Conservation (phyloP, 1,284 basidiomycete species). For the Marasmius tenuissimus region DNA sequence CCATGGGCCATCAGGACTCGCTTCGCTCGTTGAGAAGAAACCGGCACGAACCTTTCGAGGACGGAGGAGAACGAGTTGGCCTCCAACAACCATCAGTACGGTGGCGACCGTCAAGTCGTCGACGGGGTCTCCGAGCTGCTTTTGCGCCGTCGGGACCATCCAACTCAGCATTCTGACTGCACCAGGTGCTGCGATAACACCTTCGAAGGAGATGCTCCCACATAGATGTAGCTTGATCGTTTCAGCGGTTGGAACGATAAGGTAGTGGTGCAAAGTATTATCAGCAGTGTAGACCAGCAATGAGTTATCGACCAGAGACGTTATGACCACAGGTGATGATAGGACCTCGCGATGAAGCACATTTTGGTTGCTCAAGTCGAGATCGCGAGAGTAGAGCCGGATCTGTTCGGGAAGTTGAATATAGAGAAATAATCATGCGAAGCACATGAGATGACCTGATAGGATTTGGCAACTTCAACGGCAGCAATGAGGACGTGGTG, state of each 20-base stretch:
- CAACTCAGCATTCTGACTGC: conserved; percentile 93
- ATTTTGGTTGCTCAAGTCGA: conserved; percentile 85
- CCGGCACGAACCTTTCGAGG: conserved; percentile 66
- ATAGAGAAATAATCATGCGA: neutral
- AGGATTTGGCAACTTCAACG: conserved; percentile 78
- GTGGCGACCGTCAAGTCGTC: conserved; percentile 94
- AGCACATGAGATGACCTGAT: conserved; percentile 59
- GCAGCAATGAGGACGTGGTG: conserved; percentile 94
- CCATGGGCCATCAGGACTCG: conserved; percentile 10
- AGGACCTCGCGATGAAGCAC: conserved; percentile 85
- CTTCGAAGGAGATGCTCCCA: conserved; percentile 93
- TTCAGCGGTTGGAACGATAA: conserved; percentile 85
- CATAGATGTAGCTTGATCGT: conserved; percentile 87
- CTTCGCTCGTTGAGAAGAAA: neutral
- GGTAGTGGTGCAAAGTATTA: conserved; percentile 91
- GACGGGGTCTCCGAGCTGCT: conserved; percentile 90
- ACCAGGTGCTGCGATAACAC: conserved; percentile 84
- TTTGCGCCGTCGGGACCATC: conserved; percentile 94
- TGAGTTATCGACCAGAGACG: conserved; percentile 94
- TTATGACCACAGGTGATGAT: conserved; percentile 75
- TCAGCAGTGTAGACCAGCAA: conserved; percentile 97
- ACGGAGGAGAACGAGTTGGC: conserved; percentile 85
- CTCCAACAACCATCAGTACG: conserved; percentile 95
- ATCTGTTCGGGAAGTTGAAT: conserved; percentile 49
- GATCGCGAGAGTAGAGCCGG: conserved; percentile 93